Base-by-base conservation (phyloP, 1,284 basidiomycete genomes). In the Trichosporon coremiiforme region DNA sequence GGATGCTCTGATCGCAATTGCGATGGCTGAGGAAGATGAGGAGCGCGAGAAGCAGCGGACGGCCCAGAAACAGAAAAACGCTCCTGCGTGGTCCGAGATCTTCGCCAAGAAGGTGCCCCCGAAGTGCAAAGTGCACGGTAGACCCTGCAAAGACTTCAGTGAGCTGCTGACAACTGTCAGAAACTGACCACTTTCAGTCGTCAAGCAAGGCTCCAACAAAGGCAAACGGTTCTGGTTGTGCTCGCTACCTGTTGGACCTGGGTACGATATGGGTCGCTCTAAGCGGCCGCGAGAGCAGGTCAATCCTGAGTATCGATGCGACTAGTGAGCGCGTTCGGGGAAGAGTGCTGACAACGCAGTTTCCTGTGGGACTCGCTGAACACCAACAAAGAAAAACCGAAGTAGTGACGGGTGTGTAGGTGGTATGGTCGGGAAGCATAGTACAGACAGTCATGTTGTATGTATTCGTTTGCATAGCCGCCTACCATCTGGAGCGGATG, bases 221-320 rank as follows among this genome's bases (percentile, higher is more conserved):
- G 95, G 95, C 7, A 93, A 94, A 82, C 88, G 87, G 63, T 98
- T 99, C 82, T 98, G 90, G 85, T 85, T 96, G n/a, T 98, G 96
- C 79, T 89, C 94, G 9, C 86, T 93, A 90, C 93, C 94, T 0
- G 92, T 97, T 12, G 94, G 94, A 20, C 91, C 94, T 9, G 94
- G 95, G 2, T 96, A 94, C 78, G 94, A 96, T 80, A 90, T 88
- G 78, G 94, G 94, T 4, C 87, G 88, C 72, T 84, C 86, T n/a
- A 91, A 91, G 75, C 87, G 94, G 17, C 85, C 87, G 22, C 87
- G 93, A 68, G 90, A 92, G 68, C 93, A 97, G 75, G 94, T 97
- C 0, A 90, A 96, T 82, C 89, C 88, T 3, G 87, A 87, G 74
- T 97, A 70, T 55, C 41, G 62, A 36, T 70, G 67, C 60, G 68